Percentiles rank a stretch among this genome's conserved stretches.
Evolutionary conservation across 306 rosid species (phyloP).

Genomic region (Inga laurina): DNA sequence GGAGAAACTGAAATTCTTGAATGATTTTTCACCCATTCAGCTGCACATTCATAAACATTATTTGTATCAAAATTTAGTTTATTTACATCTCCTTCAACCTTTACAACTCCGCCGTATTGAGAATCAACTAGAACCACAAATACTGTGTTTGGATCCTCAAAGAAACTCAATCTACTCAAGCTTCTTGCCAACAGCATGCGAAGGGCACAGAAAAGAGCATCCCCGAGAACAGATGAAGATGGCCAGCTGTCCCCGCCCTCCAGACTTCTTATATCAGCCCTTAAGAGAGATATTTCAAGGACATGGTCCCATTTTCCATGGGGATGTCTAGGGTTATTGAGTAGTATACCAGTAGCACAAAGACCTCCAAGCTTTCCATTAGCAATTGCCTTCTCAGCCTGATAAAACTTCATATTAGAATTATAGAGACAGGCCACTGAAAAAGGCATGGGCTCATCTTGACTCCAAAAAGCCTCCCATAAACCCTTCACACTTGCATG

Average conservation of each 20-base stretch:
- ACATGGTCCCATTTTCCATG: conserved; percentile 94
- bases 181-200: conserved; percentile 85
- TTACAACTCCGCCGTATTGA: conserved; percentile 89
- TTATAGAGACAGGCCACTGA: conserved; percentile 76
- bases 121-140: conserved; percentile 87
- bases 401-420: conserved; percentile 80
- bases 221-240: conserved; percentile 68
- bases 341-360: conserved; percentile 81
- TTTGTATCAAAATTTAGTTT: conserved; percentile 75
- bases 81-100: conserved; percentile 93
- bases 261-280: conserved; percentile 71
- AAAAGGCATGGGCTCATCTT: conserved; percentile 90
- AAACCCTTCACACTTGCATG: conserved; percentile 90
- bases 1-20: conserved; percentile 84
- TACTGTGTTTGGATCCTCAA: conserved; percentile 60
- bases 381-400: conserved; percentile 88
- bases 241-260: conserved; percentile 61
- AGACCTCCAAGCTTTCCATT: conserved; percentile 85
- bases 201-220: conserved; percentile 85
- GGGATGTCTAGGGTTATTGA: conserved; percentile 80
- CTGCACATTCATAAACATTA: conserved; percentile 89
- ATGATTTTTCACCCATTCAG: conserved; percentile 89
- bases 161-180: conserved; percentile 69
- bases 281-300: conserved; percentile 80
- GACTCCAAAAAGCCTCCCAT: conserved; percentile 99